These are phyloP conservation scores for Dissophora globulifera DNA, from an alignment of 192 early-diverging fungal genomes.

Conservation along the genomic window DNA sequence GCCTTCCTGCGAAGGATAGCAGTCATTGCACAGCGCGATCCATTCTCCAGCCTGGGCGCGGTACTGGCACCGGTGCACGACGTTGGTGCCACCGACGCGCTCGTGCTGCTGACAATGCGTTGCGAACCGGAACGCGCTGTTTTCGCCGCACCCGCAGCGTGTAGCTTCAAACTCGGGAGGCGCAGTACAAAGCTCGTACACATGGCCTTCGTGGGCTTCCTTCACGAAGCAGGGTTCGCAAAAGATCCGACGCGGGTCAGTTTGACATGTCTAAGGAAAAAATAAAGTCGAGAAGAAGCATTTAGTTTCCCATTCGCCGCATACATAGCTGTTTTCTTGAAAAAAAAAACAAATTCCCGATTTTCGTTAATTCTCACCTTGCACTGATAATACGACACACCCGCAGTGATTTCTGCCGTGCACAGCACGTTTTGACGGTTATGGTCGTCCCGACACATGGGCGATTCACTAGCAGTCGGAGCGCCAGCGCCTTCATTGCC, in stretches of 20 bases:
- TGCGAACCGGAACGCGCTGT: conserved; percentile 43
- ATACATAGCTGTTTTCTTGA: too few relatives aligned
- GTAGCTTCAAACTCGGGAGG: neutral
- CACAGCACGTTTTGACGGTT: conserved; percentile 41
- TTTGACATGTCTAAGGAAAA: conserved; percentile 33
- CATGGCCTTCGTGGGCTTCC: conserved; percentile 36
- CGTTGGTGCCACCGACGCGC: conserved; percentile 35
- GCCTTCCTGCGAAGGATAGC: conserved; percentile 13
- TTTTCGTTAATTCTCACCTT: conserved; percentile 4
- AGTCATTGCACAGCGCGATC: conserved; percentile 32
- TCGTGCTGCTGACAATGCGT: conserved; percentile 42
- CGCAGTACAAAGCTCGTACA: conserved; percentile 9
- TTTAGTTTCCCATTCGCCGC: too few relatives aligned
- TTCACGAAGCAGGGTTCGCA: conserved; percentile 40
- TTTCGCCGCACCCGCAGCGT: conserved; percentile 38
- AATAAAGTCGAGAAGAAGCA: neutral
- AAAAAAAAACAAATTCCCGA: too few relatives aligned
- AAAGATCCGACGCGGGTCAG: conserved; percentile 15
- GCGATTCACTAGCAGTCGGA: neutral
- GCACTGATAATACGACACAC: conserved; percentile 33
- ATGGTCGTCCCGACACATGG: conserved; percentile 33
- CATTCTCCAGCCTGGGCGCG: conserved; percentile 29
- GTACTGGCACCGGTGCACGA: conserved; percentile 32
- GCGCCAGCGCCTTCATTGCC: neutral
- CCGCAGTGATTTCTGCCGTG: conserved; percentile 27